A percentile compares a stretch with the other conserved stretches of the same genome.
These are phyloP conservation scores for Sporothrix phasma DNA, from an alignment of 2,329 filamentous ascomycete species.

Conservation along the genomic window DNA sequence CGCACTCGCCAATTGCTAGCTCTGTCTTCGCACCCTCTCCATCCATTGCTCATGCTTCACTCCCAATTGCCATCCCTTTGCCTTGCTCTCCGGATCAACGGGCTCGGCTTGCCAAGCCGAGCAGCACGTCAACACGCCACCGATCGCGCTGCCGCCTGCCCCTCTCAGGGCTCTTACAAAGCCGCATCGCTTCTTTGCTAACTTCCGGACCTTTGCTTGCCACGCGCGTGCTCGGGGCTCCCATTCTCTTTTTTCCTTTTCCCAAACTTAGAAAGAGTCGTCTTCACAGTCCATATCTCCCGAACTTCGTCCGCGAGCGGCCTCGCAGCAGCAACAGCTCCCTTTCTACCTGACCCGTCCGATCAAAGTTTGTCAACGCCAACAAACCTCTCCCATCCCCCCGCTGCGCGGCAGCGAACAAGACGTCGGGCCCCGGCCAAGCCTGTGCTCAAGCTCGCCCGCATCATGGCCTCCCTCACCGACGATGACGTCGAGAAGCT, in stretches of 20 bases:
- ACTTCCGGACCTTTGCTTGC: neutral
- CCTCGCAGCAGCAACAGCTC: neutral
- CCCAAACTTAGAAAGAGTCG: neutral
- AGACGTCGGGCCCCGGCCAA: conserved; percentile 31
- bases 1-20: neutral
- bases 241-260: neutral
- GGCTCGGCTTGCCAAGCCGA: neutral
- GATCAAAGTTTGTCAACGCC: conserved; percentile 29
- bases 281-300: neutral
- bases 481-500: conserved; percentile 55
- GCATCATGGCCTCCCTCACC: conserved; percentile 50
- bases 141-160: neutral
- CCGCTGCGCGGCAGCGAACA: conserved; percentile 36
- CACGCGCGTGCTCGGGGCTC: neutral
- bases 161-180: conserved; percentile 11
- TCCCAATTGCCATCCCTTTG: neutral
- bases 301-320: neutral
- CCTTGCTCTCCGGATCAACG: neutral
- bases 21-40: neutral
- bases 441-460: conserved; percentile 41
- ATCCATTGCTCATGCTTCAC: neutral
- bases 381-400: conserved; percentile 49
- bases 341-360: conserved; percentile 12
- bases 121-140: neutral
- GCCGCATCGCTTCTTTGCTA: neutral